These are phyloP conservation scores for Sphenostylis stenocarpa DNA, from an alignment of 306 rosid genomes.

Conservation along the genomic window DNA sequence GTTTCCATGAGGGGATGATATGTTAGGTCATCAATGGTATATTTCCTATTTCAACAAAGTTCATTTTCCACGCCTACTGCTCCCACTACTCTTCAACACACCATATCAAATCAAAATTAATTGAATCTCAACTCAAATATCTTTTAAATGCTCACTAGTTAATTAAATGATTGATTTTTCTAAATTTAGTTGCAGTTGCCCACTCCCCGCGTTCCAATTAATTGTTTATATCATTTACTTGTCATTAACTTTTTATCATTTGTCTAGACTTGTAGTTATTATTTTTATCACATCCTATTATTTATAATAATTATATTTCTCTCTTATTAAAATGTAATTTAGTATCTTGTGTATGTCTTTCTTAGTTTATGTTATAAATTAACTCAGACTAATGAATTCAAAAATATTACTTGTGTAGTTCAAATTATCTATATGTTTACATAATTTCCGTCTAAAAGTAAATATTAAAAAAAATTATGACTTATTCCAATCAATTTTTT, in stretches of 20 bases:
- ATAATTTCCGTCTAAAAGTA: no score
- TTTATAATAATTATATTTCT: no score
- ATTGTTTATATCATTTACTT: no score
- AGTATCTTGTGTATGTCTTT: no score
- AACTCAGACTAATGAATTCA: neutral
- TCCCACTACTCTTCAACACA: neutral
- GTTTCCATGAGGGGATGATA: conserved; percentile 27
- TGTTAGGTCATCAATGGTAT: conserved; percentile 20
- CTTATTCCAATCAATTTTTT: neutral
- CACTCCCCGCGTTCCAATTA: neutral
- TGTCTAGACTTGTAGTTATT: no score
- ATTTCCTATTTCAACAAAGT: conserved; percentile 23
- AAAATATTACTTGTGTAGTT: neutral
- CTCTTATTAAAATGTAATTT: no score
- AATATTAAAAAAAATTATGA: no score
- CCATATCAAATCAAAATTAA: neutral
- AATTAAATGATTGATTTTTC: neutral
- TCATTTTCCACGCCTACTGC: conserved; percentile 13
- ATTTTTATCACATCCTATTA: no score
- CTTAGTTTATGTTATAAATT: no score
- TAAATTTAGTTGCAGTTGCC: neutral
- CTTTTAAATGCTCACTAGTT: neutral
- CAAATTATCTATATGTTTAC: neutral
- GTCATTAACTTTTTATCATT: no score
- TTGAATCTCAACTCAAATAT: neutral